Evolutionary conservation across 1,139 yeast species (phyloP), one percentile per base, ranked within the genome.

Genomic region (Taphrina communis): DNA sequence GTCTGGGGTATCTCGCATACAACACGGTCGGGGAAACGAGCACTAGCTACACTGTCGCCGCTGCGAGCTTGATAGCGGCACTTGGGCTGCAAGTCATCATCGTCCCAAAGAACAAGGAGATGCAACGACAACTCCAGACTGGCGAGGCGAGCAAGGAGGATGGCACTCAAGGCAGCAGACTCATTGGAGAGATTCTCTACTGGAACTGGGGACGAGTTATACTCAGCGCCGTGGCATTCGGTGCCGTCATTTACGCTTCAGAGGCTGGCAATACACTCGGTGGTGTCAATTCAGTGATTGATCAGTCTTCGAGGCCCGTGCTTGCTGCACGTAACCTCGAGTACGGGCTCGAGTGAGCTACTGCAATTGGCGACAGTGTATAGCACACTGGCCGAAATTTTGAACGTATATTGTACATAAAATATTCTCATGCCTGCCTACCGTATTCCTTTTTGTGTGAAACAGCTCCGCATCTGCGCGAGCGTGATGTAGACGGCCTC

Each of bases 401-500:
- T 11, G 11, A 39, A 39, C 6, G 14, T 39, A 39, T 39, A 39
- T 39, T 39, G 42, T 39, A 39, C 42, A 39, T 2, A 39, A 6
- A 9, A 14, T 6, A 2, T 44, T 44, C 5, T 44, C 19, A 14
- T 44, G 11, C 14, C 42, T 39, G 51, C 12, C 53, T 44, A 58
- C n/a, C 62, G 19, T 42, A 25, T 58, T 2, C 62, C 62, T 21
- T 58, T 58, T 21, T 44, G 51, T 25, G 51, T 58, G 4, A 58
- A 44, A 17, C 53, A 25, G 42, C 52, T 58, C 42, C 62, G 19
- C 62, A 63, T 56, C 48, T 63, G 71, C 1, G 69, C 66, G 12
- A 69, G 63, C 3, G 71, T 67, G 36, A 69, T 69, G 31, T 48
- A 25, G 31, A 69, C 44, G 5, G 71, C 71, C 55, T 69, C 71